phyloP scores from a whole-genome alignment of 2,329 filamentous ascomycete species.

The Thielaviopsis ethacetica region DNA sequence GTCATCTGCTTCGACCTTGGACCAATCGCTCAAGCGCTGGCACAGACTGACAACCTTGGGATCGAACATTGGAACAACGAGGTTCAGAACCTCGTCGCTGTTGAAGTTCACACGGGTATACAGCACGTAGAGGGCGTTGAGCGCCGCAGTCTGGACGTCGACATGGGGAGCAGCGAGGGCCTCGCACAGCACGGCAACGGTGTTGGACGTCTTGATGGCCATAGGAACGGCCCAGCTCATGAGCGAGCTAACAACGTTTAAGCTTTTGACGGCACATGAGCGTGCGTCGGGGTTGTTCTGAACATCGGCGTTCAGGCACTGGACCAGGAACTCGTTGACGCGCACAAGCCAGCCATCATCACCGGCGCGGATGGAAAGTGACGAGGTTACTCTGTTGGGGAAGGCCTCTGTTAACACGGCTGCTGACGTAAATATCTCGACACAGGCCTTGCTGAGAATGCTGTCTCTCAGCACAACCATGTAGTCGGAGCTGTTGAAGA shows the following conservation, averaged over 20 bases:
- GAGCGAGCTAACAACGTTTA: conserved; percentile 61
- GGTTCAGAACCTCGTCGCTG: conserved; percentile 59
- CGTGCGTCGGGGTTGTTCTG: conserved; percentile 51
- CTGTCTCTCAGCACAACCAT: conserved; percentile 70
- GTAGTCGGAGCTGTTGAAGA: conserved; percentile 81
- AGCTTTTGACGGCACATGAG: conserved; percentile 55
- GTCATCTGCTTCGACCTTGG: conserved; percentile 60
- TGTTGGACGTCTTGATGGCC: conserved; percentile 55
- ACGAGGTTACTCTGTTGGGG: conserved; percentile 49
- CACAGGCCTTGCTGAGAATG: conserved; percentile 71
- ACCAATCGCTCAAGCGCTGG: conserved; percentile 63
- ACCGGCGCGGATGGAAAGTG: conserved; percentile 53
- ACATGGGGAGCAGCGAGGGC: conserved; percentile 55
- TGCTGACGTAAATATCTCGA: conserved; percentile 82
- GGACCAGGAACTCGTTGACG: conserved; percentile 55
- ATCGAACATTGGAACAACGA: conserved; percentile 67
- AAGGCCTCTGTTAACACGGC: conserved; percentile 60
- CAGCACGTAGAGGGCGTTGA: conserved; percentile 71
- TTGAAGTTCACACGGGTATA: conserved; percentile 61
- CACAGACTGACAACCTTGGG: conserved; percentile 55
- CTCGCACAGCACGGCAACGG: conserved; percentile 53
- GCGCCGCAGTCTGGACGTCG: conserved; percentile 58
- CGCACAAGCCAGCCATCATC: conserved; percentile 77
- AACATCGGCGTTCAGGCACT: conserved; percentile 51
- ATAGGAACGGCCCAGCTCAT: conserved; percentile 80